A percentile compares a stretch with the other conserved stretches of the same genome.
phyloP scores from a whole-genome alignment of 179 eudicot species.

The Heliamphora pulchella region DNA sequence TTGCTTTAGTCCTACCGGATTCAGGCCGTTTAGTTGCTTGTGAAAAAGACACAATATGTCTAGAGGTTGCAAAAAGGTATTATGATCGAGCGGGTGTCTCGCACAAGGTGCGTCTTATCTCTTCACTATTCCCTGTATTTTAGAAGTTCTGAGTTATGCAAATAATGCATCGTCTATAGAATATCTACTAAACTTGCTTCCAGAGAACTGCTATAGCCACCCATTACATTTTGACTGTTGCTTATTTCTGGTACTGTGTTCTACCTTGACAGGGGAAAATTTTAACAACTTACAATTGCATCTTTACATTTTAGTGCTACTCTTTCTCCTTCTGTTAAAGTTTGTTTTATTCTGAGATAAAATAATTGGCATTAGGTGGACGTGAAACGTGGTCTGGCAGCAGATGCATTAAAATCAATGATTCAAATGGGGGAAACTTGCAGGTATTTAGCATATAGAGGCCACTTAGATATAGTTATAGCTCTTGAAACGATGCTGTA shows the following conservation, averaged over 20 bases:
- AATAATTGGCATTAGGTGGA: slow-evolving; percentile 38
- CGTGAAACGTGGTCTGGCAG: slow-evolving; percentile 67
- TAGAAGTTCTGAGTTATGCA: neutral
- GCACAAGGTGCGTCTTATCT: slow-evolving; percentile 47
- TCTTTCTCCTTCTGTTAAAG: neutral
- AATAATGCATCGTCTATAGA: neutral
- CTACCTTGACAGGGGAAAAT: neutral
- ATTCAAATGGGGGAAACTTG: slow-evolving; percentile 74
- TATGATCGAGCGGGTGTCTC: slow-evolving; percentile 82
- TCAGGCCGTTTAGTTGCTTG: slow-evolving; percentile 82
- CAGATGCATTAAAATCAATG: slow-evolving; percentile 53
- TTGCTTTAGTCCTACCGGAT: slow-evolving; percentile 86
- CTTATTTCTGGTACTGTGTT: neutral
- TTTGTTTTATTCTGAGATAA: neutral
- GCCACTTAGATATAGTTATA: neutral
- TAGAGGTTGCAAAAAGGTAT: slow-evolving; percentile 73
- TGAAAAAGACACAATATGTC: slow-evolving; percentile 60
- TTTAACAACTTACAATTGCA: neutral
- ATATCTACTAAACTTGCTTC: neutral
- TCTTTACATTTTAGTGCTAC: neutral
- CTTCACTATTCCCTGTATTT: slow-evolving; percentile 1
- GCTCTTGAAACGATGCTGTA: slow-evolving; percentile 1
- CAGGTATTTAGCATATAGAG: slow-evolving; percentile 28
- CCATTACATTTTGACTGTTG: neutral
- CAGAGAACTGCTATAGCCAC: neutral